Evolutionary conservation across 1,139 yeast species (phyloP).

Genomic region (Keqinozyma sinolaborantium): DNA sequence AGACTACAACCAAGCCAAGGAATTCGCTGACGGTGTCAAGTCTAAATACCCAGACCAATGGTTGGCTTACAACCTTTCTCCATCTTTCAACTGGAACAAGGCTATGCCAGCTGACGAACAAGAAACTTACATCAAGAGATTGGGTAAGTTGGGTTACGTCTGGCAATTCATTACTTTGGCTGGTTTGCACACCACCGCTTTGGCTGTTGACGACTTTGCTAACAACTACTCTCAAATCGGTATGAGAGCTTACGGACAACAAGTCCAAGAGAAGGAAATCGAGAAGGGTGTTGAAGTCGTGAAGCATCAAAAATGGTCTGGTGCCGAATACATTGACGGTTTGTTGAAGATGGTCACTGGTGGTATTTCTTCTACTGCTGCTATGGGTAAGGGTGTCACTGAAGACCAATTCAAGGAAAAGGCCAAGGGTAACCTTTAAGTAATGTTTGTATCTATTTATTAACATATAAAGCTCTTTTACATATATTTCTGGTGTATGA

Average conservation of each 20-base stretch:
- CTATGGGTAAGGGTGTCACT: conserved; percentile 98
- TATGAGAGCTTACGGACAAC: conserved; percentile 93
- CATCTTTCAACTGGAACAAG: conserved; percentile 96
- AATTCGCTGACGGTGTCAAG: conserved; percentile 90
- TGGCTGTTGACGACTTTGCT: conserved; percentile 85
- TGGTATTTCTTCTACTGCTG: conserved; percentile 94
- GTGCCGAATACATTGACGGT: conserved; percentile 95
- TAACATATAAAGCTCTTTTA: conserved; percentile 2
- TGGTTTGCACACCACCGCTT: conserved; percentile 93
- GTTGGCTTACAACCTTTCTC: conserved; percentile 94
- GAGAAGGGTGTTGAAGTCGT: conserved; percentile 90
- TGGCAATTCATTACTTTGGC: conserved; percentile 99
- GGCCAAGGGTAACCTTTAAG: conserved; percentile 14
- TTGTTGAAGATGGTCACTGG: conserved; percentile 89
- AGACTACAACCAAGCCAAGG: conserved; percentile 89
- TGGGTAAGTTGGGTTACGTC: conserved; percentile 86
- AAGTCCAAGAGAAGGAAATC: conserved; percentile 85
- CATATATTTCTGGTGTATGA: conserved; percentile 1
- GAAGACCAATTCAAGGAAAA: conserved; percentile 83
- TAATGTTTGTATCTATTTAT: conserved; percentile 3
- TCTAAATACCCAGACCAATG: conserved; percentile 82
- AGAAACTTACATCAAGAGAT: conserved; percentile 83
- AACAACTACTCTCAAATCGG: conserved; percentile 77
- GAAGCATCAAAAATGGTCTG: conserved; percentile 99
- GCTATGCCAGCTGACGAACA: conserved; percentile 90